Conservation (phyloP, 2,329 filamentous ascomycete species). For the Aspergillus sp. region DNA sequence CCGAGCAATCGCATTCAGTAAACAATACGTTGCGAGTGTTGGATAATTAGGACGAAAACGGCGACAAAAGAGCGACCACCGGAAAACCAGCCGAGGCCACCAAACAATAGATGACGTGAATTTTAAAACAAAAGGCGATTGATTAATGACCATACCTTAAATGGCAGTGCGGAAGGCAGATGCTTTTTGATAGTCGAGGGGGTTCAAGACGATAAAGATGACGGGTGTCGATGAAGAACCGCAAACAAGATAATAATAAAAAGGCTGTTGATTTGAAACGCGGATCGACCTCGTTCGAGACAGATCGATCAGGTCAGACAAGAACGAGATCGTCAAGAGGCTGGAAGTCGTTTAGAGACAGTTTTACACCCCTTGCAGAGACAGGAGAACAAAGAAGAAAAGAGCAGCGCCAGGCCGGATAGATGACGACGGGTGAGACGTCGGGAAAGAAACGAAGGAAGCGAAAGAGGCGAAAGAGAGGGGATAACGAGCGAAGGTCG, state of each 20-base stretch:
- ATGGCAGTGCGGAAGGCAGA: background rate
- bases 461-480: slow-evolving; percentile 1
- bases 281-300: slow-evolving; percentile 11
- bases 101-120: background rate
- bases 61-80: slow-evolving; percentile 10
- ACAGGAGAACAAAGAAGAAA: slow-evolving; percentile 15
- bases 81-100: background rate
- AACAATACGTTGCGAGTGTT: slow-evolving; percentile 10
- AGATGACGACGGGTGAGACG: slow-evolving; percentile 20
- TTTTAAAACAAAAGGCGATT: background rate
- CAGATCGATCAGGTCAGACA: slow-evolving; percentile 9
- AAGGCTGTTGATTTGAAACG: slow-evolving; percentile 10
- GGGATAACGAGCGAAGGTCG: slow-evolving; percentile 22
- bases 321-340: slow-evolving; percentile 15
- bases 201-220: background rate
- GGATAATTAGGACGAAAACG: slow-evolving; percentile 11
- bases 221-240: background rate
- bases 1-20: slow-evolving; percentile 1
- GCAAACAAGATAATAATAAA: slow-evolving; percentile 6
- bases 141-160: slow-evolving; percentile 10
- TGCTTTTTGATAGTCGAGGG: background rate
- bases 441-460: slow-evolving; percentile 14
- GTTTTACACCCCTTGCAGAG: slow-evolving; percentile 17
- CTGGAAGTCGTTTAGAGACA: slow-evolving; percentile 11
- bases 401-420: slow-evolving; percentile 28